These are phyloP conservation scores for Pistacia vera DNA, from an alignment of 345 rosid species.

Conservation along the genomic window DNA sequence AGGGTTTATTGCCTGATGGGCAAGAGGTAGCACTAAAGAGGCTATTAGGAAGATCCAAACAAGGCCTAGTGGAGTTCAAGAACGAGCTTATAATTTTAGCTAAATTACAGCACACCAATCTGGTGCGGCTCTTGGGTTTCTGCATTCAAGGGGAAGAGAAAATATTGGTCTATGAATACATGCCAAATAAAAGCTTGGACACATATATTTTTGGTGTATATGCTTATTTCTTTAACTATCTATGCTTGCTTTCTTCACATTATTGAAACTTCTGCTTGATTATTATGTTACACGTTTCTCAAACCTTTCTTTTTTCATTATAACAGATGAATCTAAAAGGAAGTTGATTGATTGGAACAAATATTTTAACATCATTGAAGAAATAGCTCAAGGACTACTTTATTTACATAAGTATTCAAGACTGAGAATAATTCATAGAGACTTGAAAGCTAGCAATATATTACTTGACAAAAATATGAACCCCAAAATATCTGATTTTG, in stretches of 20 bases:
- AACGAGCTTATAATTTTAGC: slow-evolving; percentile 32
- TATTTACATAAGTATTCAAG: slow-evolving; percentile 10
- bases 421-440: slow-evolving; percentile 13
- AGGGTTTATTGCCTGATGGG: slow-evolving; percentile 21
- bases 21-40: slow-evolving; percentile 28
- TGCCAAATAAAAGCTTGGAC: slow-evolving; percentile 23
- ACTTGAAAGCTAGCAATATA: slow-evolving; percentile 26
- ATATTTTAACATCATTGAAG: slow-evolving; percentile 1
- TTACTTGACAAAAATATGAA: slow-evolving; percentile 20
- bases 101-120: slow-evolving; percentile 23
- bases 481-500: slow-evolving; percentile 28
- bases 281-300: neutral
- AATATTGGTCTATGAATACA: slow-evolving; percentile 26
- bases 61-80: slow-evolving; percentile 31
- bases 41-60: slow-evolving; percentile 20
- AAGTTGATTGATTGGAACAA: slow-evolving; percentile 1
- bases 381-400: slow-evolving; percentile 11
- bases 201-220: slow-evolving; percentile 20
- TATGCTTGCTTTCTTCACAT: neutral
- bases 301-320: neutral
- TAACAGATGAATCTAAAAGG: neutral
- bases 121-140: slow-evolving; percentile 26
- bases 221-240: neutral
- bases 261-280: neutral
- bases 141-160: slow-evolving; percentile 23